Conservation (phyloP, 73 alveolate species). For the Blepharisma stoltei region DNA sequence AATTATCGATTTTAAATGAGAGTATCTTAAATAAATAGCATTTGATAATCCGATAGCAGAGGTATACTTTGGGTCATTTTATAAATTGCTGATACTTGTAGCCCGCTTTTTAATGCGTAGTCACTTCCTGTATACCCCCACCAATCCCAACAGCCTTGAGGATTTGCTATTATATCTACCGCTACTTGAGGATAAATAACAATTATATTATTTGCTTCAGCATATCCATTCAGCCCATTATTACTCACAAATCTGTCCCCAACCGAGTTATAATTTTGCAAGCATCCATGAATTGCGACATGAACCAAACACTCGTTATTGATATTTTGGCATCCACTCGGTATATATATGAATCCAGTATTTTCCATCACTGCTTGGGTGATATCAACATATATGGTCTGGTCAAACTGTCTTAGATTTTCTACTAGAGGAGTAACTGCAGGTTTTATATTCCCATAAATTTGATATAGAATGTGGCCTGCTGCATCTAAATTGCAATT, state of each 20-base stretch:
- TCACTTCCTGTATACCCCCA: constrained; percentile 48
- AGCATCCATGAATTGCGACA: constrained; percentile 60
- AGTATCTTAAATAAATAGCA: neutral
- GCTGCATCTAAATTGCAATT: constrained; percentile 50
- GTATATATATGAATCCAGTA: constrained; percentile 48
- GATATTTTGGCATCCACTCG: constrained; percentile 41
- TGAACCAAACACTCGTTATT: constrained; percentile 35
- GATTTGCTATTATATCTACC: constrained; percentile 23
- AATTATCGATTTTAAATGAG: no score
- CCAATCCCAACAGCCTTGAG: constrained; percentile 67
- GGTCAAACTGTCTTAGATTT: constrained; percentile 30
- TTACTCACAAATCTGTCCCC: constrained; percentile 36
- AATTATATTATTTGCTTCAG: constrained; percentile 54
- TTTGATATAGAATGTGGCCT: constrained; percentile 19
- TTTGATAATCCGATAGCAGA: neutral
- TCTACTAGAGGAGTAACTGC: neutral
- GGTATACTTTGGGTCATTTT: constrained; percentile 30
- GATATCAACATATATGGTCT: constrained; percentile 26
- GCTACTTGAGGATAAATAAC: constrained; percentile 50
- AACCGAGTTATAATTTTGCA: constrained; percentile 33
- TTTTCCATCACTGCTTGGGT: constrained; percentile 24
- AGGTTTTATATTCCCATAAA: constrained; percentile 25
- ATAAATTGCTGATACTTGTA: constrained; percentile 32
- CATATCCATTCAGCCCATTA: constrained; percentile 51
- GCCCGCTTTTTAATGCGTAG: constrained; percentile 39